Percentiles rank a stretch among this genome's conserved stretches.
These are phyloP conservation scores for Isoetes taiwanensis DNA, from an alignment of 75 land plant genomes.

Conservation along the genomic window DNA sequence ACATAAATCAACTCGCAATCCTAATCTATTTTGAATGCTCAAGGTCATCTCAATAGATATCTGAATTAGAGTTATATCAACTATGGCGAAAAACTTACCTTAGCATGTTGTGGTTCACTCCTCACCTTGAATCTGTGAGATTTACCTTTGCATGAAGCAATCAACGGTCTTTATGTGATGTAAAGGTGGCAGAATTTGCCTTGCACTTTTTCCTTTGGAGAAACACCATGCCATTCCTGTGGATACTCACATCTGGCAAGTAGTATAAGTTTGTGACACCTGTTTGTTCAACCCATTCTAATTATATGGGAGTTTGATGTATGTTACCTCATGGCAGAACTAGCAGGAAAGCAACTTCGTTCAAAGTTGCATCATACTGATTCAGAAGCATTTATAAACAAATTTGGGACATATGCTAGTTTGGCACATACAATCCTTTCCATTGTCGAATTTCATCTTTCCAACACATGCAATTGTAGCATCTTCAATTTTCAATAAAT, in stretches of 20 bases:
- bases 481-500: too few relatives aligned
- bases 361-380: conserved; percentile 50
- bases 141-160: conserved; percentile 44
- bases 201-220: conserved; percentile 91
- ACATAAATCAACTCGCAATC: too few relatives aligned
- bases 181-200: conserved; percentile 93
- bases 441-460: conserved; percentile 61
- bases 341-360: conserved; percentile 62
- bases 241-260: conserved; percentile 98
- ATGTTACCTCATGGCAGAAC: conserved; percentile 62
- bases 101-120: too few relatives aligned
- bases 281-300: too few relatives aligned
- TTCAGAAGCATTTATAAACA: conserved; percentile 74
- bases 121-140: too few relatives aligned
- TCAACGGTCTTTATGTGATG: conserved; percentile 48
- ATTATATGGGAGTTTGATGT: conserved; percentile 54
- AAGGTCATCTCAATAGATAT: too few relatives aligned
- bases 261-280: conserved; percentile 13
- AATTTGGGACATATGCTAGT: conserved; percentile 89
- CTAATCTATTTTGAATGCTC: too few relatives aligned
- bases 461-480: too few relatives aligned
- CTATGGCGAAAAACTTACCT: too few relatives aligned
- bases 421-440: conserved; percentile 99
- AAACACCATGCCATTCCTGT: conserved; percentile 22
- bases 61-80: too few relatives aligned